Conservation (phyloP, 768 basidiomycete species). For the Austroboletus eburneus region DNA sequence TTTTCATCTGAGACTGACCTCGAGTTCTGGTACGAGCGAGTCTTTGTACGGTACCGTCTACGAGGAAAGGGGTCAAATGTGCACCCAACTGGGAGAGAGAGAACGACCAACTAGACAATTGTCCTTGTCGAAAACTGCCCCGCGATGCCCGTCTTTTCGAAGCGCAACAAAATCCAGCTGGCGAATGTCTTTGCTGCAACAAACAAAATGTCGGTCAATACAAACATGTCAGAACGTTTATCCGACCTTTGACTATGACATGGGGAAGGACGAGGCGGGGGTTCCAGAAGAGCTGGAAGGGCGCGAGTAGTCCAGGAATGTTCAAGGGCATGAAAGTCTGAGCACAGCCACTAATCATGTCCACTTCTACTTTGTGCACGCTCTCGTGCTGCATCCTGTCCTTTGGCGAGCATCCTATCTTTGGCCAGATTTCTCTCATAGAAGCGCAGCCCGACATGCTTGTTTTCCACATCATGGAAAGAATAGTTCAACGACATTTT, state of each 20-base stretch:
- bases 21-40: constrained; percentile 67
- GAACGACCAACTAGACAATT: constrained; percentile 76
- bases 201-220: constrained; percentile 11
- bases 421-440: no score
- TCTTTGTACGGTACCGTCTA: constrained; percentile 84
- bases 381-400: no score
- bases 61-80: background rate
- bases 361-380: no score
- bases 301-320: constrained; percentile 63
- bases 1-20: constrained; percentile 39
- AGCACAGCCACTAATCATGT: constrained; percentile 1
- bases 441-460: no score
- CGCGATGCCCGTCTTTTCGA: constrained; percentile 72
- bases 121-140: constrained; percentile 96
- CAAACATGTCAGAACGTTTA: background rate
- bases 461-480: no score
- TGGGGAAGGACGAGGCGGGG: constrained; percentile 68
- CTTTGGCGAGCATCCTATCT: no score
- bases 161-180: constrained; percentile 74
- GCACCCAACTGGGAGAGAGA: no score
- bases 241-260: constrained; percentile 60
- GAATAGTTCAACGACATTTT: no score
- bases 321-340: constrained; percentile 61
- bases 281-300: constrained; percentile 64
- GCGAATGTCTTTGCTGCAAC: constrained; percentile 72